Percentiles rank a stretch among this genome's conserved stretches.
These are phyloP conservation scores for Candida piceae DNA, from an alignment of 805 yeast genomes.

Conservation along the genomic window DNA sequence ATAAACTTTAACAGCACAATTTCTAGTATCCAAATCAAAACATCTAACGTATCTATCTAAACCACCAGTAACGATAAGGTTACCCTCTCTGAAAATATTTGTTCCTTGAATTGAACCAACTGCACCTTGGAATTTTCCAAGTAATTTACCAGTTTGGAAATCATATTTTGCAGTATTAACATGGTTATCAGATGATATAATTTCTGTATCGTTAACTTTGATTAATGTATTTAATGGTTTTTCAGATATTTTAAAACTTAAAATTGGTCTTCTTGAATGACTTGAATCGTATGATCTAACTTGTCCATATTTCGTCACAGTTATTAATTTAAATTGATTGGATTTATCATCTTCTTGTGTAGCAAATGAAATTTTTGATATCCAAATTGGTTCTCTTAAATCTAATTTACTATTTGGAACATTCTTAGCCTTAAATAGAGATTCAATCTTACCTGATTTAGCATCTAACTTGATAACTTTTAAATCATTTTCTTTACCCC, in stretches of 20 bases:
- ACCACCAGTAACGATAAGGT: slow-evolving; percentile 70
- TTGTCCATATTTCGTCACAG: slow-evolving; percentile 73
- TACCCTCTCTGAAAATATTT: slow-evolving; percentile 28
- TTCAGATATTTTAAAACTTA: slow-evolving; percentile 49
- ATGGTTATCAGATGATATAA: slow-evolving; percentile 71
- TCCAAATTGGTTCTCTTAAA: slow-evolving; percentile 79
- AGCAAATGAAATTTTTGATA: slow-evolving; percentile 50
- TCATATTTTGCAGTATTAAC: slow-evolving; percentile 56
- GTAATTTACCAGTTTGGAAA: slow-evolving; percentile 42
- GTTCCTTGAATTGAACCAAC: slow-evolving; percentile 60
- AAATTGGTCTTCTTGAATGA: slow-evolving; percentile 63
- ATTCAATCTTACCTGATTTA: slow-evolving; percentile 17
- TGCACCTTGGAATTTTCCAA: slow-evolving; percentile 74
- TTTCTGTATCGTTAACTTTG: slow-evolving; percentile 35
- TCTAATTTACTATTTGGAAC: slow-evolving; percentile 78
- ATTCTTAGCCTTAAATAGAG: slow-evolving; percentile 68
- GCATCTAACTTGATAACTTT: slow-evolving; percentile 37
- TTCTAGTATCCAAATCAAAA: slow-evolving; percentile 56
- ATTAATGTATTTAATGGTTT: slow-evolving; percentile 45
- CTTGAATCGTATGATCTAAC: slow-evolving; percentile 67
- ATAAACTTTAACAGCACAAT: slow-evolving; percentile 64
- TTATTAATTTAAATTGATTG: slow-evolving; percentile 46
- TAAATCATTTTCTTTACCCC: slow-evolving; percentile 81
- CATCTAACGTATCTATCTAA: slow-evolving; percentile 83
- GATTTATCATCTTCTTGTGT: slow-evolving; percentile 26